Base-by-base conservation (phyloP, 176 grass and related monocot genomes). In the Rhynchospora pubera region DNA sequence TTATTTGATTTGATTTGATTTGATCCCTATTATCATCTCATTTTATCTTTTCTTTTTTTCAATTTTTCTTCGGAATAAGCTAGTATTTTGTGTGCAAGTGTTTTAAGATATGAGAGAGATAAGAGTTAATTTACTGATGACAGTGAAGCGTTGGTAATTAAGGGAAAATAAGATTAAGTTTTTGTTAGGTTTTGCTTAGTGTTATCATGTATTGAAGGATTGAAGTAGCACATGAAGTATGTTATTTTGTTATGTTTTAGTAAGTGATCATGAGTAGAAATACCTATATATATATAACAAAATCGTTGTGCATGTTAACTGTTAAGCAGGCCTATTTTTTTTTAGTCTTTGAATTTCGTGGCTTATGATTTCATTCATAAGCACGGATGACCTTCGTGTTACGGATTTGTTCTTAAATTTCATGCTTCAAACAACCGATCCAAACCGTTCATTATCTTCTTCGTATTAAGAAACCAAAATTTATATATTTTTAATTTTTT, bases 161-260 rank as follows among this genome's bases (percentile, higher is more conserved):
- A 77, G 22, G 69, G 63, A 53, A 63, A 53, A 84, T 45, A 53
- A 42, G 16, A 56, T 12, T 19, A 84, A 48, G 72, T 78, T 83
- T 82, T 83, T 53, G 15, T 56, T 83, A 66, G 46, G 18, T 71
- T 85, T 78, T 61, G 39, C 60, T 52, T 78, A 18, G 23, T 85
- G 21, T 52, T 44, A 45, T 4, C 5, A 15, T 64, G n/a, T 52
- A 47, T 52, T 79, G 12, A 78, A 77, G 15, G 44, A 77, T 42
- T 85, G 32, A 63, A 79, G 43, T 42, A 18, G 58, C 55, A 77
- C 32, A 56, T 53, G 50, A 77, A 77, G 13, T 77, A 55, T 53
- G 23, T 28, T 55, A 14, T 7, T 71, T 71, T 16, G 18, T 71
- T 47, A 71, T 71, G 43, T 84, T 43, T 51, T 84, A 58, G 45